Conservation (phyloP, 2,329 filamentous ascomycete species). For the Diaporthe sp. region DNA sequence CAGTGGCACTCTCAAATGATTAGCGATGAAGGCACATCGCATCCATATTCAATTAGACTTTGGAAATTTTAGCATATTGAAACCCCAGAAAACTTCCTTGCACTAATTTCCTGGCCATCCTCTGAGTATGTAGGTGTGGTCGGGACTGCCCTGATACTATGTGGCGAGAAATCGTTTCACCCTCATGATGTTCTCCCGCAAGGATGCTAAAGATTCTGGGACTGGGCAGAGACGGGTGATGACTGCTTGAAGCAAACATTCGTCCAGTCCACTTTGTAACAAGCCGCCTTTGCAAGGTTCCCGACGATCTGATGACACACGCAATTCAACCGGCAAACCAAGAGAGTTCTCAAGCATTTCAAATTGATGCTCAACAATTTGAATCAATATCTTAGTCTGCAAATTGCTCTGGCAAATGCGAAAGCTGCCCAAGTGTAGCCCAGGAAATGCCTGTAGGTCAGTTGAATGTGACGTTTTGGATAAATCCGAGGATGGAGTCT, state of each 20-base stretch:
- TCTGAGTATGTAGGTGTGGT: neutral
- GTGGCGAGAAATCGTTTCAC: neutral
- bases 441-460: neutral
- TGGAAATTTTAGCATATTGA: neutral
- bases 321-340: neutral
- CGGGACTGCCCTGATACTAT: neutral
- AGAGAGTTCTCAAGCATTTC: neutral
- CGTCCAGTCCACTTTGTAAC: neutral
- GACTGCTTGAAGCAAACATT: neutral
- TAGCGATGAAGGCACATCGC: neutral
- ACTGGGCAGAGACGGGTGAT: neutral
- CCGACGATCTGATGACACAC: neutral
- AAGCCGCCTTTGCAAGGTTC: neutral
- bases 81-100: too few species aligned
- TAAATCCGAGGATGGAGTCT: neutral
- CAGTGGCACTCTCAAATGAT: neutral
- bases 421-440: neutral
- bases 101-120: too few species aligned
- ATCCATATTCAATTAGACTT: neutral
- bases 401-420: neutral
- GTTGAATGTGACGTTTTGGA: neutral
- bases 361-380: conserved; percentile 3
- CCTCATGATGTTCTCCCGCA: neutral
- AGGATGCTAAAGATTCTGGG: neutral
- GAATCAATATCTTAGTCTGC: neutral